phyloP scores from a whole-genome alignment of 352 stramenopile species.

The Thalassiosira delicatula region DNA sequence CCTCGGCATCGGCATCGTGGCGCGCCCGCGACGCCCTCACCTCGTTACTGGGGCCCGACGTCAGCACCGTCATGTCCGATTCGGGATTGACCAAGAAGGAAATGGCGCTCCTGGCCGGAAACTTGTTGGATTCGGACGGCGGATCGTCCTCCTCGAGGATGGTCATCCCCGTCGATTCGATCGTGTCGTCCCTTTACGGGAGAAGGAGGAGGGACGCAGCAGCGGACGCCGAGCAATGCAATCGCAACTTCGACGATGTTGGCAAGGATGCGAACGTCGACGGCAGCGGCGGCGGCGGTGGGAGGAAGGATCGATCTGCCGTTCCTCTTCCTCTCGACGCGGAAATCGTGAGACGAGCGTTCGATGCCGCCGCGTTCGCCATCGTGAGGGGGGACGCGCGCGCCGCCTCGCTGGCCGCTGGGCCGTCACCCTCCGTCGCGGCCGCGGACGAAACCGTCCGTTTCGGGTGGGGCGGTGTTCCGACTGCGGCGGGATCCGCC shows the following conservation, averaged over 20 bases:
- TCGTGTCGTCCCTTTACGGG: no score
- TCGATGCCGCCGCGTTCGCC: constrained; percentile 53
- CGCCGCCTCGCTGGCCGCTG: no score
- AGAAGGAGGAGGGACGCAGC: no score
- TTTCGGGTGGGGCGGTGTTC: no score
- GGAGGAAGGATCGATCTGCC: background rate
- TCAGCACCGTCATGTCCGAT: background rate
- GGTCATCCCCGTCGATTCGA: no score
- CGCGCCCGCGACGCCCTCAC: constrained; percentile 7
- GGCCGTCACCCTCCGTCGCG: no score
- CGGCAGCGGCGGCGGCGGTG: background rate
- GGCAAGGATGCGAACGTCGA: background rate
- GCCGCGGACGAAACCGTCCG: no score
- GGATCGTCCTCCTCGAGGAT: no score
- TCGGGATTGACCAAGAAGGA: constrained; percentile 12
- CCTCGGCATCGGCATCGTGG: background rate
- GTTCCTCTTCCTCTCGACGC: background rate
- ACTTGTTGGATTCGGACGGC: no score
- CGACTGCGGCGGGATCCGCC: no score
- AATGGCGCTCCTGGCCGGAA: background rate
- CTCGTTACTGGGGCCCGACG: background rate
- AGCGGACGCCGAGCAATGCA: no score
- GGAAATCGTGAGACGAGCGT: constrained; percentile 22
- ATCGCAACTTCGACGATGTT: background rate
- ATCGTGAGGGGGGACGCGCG: constrained; percentile 45